Base-by-base conservation (phyloP, 495 filamentous ascomycete species). In the Thozetella sp. region DNA sequence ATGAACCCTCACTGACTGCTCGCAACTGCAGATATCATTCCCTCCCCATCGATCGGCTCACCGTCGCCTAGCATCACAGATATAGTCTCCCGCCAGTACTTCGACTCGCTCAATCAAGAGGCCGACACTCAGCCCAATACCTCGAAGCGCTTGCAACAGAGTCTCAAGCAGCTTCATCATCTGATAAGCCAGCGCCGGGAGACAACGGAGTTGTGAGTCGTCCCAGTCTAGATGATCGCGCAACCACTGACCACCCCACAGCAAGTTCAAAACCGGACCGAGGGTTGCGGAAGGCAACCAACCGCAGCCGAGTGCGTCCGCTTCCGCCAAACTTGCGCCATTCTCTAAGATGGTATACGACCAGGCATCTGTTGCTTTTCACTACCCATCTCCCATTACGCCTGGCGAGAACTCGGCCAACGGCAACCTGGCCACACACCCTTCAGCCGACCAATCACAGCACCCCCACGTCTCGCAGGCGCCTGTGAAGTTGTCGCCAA, bases 151-250 rank as follows among this genome's bases (percentile, higher is more conserved):
- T 67, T 76, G 25, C 80, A 78, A 58, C 77, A 71, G 59, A 81
- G 73, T 22, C 80, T 90, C 45, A 75, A 85, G 66, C 86, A 91
- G 63, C 75, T 95, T 50, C 88, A 91, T 63, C 85, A 88, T 60
- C 78, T 92, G 55, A 73, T 93, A 55, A 83, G 43, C 43, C 43
- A 87, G 67, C 84, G 83, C 11, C 83, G 86, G 43, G 83, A 87
- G 40, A 74, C 92, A 61, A 88, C 90, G 19, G 82, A 93, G 72
- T 90, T 87, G 90, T 93, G 80, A 74, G 88, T 64, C 50, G 60
- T 30, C 25, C 24, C 13, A 51, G 54, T 6, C 11, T 19, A 13
- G 17, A 27, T 34, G 52, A 52, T 43, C 22, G 23, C 6, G 19
- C 45, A 20, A n/a, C 40, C 37, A 58, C 58, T 67, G 46, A 72